These are phyloP conservation scores for Parascedosporium putredinis DNA, from an alignment of 2,329 filamentous ascomycete species.

Conservation along the genomic window DNA sequence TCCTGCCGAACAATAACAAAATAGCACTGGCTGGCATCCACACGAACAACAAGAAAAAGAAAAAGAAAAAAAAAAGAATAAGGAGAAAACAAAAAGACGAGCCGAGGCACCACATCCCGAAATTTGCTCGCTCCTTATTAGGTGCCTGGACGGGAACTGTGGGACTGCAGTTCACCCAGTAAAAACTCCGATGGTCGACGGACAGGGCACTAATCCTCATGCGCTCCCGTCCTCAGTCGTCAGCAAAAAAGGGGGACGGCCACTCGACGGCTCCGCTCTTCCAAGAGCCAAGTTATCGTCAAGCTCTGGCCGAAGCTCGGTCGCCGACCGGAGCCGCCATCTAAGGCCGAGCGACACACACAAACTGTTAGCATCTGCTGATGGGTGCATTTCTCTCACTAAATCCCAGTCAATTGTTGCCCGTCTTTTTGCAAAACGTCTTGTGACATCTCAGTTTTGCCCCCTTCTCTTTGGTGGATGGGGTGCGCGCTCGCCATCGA, in stretches of 20 bases:
- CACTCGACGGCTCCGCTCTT: background rate
- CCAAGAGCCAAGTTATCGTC: background rate
- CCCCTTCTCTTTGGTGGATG: too few species aligned
- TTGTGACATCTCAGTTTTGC: background rate
- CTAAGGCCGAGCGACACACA: slow-evolving; percentile 3
- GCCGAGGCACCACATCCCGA: background rate
- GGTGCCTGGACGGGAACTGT: background rate
- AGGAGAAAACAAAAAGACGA: too few species aligned
- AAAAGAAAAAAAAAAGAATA: too few species aligned
- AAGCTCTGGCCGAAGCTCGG: slow-evolving; percentile 1
- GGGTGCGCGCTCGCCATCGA: too few species aligned
- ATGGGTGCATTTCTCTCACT: slow-evolving; percentile 5
- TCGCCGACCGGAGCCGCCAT: slow-evolving; percentile 6
- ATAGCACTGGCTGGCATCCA: too few species aligned
- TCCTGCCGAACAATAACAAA: too few species aligned
- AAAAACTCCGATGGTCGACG: too few species aligned
- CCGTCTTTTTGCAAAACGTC: background rate
- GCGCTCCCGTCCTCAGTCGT: background rate
- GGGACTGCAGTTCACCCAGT: background rate
- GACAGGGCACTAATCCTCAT: too few species aligned
- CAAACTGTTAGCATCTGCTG: background rate
- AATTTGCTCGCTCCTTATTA: background rate
- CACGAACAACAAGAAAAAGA: too few species aligned
- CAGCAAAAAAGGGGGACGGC: background rate
- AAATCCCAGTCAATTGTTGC: background rate